These are phyloP conservation scores for Candida ipomoeae DNA, from an alignment of 805 yeast genomes.

Conservation along the genomic window DNA sequence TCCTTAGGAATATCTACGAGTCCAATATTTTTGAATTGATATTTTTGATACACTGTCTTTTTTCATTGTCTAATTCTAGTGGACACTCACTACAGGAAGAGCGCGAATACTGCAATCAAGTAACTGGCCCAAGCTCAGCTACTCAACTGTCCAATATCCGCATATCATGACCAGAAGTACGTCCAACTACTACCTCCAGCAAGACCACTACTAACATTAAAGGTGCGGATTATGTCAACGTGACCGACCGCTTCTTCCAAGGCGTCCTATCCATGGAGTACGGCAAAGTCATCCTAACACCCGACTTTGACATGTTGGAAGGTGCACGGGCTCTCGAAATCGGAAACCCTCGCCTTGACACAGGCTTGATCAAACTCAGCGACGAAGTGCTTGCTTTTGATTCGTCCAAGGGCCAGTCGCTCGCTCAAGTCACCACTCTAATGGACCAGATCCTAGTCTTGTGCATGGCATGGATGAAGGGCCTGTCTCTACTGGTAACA, in stretches of 20 bases:
- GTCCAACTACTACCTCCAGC: background rate
- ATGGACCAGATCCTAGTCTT: slow-evolving; percentile 51
- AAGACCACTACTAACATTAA: background rate
- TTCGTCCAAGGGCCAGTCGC: slow-evolving; percentile 32
- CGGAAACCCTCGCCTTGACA: slow-evolving; percentile 67
- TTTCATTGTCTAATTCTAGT: background rate
- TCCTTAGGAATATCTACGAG: too few relatives aligned
- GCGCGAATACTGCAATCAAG: background rate
- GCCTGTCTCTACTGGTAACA: slow-evolving; percentile 71
- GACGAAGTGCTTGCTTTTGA: slow-evolving; percentile 46
- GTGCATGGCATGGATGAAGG: slow-evolving; percentile 70
- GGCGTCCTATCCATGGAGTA: slow-evolving; percentile 24
- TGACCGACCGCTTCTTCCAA: slow-evolving; percentile 50
- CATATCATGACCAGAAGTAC: background rate
- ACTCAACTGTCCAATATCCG: background rate
- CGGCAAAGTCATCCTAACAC: slow-evolving; percentile 56
- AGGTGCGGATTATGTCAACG: slow-evolving; percentile 32
- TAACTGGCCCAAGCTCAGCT: background rate
- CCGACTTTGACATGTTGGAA: slow-evolving; percentile 63
- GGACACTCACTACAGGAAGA: background rate
- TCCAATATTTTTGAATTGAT: too few relatives aligned
- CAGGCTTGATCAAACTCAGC: slow-evolving; percentile 57
- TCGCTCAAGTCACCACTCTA: slow-evolving; percentile 45
- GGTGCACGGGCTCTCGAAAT: slow-evolving; percentile 88
- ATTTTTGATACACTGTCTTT: too few relatives aligned